Evolutionary conservation across 192 early-diverging fungal species (phyloP).

Genomic region (Entophlyctis helioformis): DNA sequence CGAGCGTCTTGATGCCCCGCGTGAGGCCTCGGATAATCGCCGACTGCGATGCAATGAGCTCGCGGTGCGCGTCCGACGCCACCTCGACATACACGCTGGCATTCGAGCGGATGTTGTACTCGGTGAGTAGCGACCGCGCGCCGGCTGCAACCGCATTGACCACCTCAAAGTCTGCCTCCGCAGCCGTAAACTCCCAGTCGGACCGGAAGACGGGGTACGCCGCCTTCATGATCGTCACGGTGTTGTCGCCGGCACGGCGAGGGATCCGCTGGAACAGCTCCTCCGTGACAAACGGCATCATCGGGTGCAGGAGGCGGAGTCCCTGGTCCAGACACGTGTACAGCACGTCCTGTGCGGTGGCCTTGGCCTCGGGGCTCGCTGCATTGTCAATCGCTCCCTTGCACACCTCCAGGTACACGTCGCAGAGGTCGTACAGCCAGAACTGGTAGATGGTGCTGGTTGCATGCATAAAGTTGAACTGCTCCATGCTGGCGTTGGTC

Average conservation of each 20-base stretch:
- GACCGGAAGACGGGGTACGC: slow-evolving; percentile 33
- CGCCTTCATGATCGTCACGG: slow-evolving; percentile 61
- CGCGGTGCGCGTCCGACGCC: slow-evolving; percentile 20
- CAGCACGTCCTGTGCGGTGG: slow-evolving; percentile 63
- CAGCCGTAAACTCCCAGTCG: slow-evolving; percentile 45
- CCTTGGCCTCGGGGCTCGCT: slow-evolving; percentile 35
- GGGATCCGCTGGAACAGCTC: slow-evolving; percentile 95
- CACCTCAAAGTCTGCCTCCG: slow-evolving; percentile 69
- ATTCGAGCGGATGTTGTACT: slow-evolving; percentile 65
- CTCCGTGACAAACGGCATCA: slow-evolving; percentile 99
- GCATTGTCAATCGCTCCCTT: slow-evolving; percentile 77
- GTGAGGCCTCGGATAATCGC: slow-evolving; percentile 56
- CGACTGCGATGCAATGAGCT: slow-evolving; percentile 44
- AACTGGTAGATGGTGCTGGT: slow-evolving; percentile 81
- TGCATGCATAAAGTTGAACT: slow-evolving; percentile 86
- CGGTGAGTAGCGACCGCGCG: slow-evolving; percentile 62
- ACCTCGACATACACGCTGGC: slow-evolving; percentile 58
- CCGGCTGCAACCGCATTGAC: slow-evolving; percentile 65
- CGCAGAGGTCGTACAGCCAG: slow-evolving; percentile 95
- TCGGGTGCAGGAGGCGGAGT: slow-evolving; percentile 86
- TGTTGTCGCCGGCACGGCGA: slow-evolving; percentile 56
- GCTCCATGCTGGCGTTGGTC: slow-evolving; percentile 59
- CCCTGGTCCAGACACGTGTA: slow-evolving; percentile 92
- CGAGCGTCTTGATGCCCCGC: slow-evolving; percentile 60
- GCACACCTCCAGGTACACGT: slow-evolving; percentile 87